Percentiles rank a stretch among this genome's conserved stretches.
Conservation (phyloP, 176 grass and related monocot species). For the Oryza nivara region DNA sequence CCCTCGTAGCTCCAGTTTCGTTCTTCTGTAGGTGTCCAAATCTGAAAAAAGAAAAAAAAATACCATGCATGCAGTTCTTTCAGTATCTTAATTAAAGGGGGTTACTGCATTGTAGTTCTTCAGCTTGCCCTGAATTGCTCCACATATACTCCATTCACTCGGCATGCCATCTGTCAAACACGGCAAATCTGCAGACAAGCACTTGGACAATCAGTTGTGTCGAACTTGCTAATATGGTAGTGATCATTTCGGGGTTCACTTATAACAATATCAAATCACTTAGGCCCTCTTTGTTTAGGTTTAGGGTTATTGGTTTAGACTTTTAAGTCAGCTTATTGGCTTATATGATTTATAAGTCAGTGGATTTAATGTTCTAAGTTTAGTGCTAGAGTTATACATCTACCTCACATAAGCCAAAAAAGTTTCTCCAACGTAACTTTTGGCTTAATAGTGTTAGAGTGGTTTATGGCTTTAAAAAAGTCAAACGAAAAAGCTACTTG, state of each 20-base stretch:
- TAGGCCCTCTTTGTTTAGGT: not conserved
- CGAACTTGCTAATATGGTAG: not conserved
- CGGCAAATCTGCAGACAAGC: not conserved
- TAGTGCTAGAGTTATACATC: too few relatives aligned
- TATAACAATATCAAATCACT: not conserved
- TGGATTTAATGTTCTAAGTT: too few relatives aligned
- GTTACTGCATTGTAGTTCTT: not conserved
- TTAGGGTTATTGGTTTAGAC: too few relatives aligned
- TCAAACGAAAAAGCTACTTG: too few relatives aligned
- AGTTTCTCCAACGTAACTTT: too few relatives aligned
- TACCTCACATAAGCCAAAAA: too few relatives aligned
- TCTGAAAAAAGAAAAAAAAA: not conserved
- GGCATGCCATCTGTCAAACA: not conserved
- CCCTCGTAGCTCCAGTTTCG: not conserved
- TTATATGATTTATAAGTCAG: too few relatives aligned
- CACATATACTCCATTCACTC: not conserved
- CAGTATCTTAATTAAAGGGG: not conserved
- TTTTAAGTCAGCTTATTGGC: too few relatives aligned
- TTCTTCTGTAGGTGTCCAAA: not conserved
- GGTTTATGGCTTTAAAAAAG: too few relatives aligned
- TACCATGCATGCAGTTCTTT: not conserved
- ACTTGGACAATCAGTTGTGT: not conserved
- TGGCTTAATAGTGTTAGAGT: too few relatives aligned
- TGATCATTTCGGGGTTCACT: not conserved
- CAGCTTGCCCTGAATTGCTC: not conserved